phyloP scores from a whole-genome alignment of 441 rosid species.

The Jatropha podagrica region DNA sequence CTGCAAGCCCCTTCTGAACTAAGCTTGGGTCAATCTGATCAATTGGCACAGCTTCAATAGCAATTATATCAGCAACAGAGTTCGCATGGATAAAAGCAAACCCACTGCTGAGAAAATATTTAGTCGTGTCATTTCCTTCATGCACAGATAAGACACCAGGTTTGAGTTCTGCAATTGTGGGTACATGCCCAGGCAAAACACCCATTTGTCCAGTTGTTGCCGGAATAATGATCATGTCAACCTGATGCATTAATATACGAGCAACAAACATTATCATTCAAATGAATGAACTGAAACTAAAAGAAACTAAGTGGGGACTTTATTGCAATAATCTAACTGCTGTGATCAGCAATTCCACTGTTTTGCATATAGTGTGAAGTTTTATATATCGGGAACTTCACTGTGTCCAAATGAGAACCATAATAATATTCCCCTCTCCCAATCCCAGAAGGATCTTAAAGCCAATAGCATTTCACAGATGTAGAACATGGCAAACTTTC shows the following conservation, averaged over 20 bases:
- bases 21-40: conserved; percentile 62
- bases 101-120: conserved; percentile 84
- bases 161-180: conserved; percentile 86
- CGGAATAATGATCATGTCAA: conserved; percentile 95
- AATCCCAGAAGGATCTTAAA: not conserved
- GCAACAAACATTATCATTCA: not conserved
- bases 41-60: conserved; percentile 75
- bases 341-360: not conserved
- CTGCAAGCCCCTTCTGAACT: conserved; percentile 84
- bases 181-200: conserved; percentile 84
- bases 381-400: not conserved
- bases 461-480: not conserved
- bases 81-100: conserved; percentile 81
- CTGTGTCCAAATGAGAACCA: not conserved
- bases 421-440: not conserved
- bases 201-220: conserved; percentile 96
- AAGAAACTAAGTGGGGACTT: not conserved
- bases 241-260: conserved; percentile 38
- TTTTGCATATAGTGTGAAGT: not conserved
- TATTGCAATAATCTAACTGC: not conserved
- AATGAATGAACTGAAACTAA: not conserved
- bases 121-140: conserved; percentile 60
- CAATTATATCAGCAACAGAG: conserved; percentile 78
- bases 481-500: not conserved
- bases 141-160: conserved; percentile 85